phyloP scores from a whole-genome alignment of 805 yeast species.

The Torulaspora quercuum region DNA sequence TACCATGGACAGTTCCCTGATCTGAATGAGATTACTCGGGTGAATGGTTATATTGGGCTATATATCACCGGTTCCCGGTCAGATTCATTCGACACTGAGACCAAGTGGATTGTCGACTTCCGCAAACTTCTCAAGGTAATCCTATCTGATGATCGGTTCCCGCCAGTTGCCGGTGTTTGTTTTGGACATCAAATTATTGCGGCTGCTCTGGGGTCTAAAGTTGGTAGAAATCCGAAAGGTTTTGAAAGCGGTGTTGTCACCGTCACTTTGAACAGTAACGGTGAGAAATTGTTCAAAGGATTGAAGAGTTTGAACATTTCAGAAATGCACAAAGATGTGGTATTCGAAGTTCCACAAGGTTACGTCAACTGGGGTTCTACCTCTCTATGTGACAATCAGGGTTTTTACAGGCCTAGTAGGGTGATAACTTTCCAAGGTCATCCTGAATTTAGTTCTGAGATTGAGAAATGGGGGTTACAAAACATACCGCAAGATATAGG shows the following conservation, averaged over 20 bases:
- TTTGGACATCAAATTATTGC: slow-evolving; percentile 84
- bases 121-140: slow-evolving; percentile 36
- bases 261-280: slow-evolving; percentile 44
- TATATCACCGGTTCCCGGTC: slow-evolving; percentile 48
- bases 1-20: slow-evolving; percentile 28
- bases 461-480: slow-evolving; percentile 20
- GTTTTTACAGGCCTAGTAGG: slow-evolving; percentile 51
- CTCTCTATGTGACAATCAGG: slow-evolving; percentile 59
- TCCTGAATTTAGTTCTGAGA: slow-evolving; percentile 64
- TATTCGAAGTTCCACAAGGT: slow-evolving; percentile 42
- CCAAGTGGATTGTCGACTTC: slow-evolving; percentile 42
- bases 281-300: slow-evolving; percentile 21
- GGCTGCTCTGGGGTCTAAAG: slow-evolving; percentile 59
- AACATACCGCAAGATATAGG: slow-evolving; percentile 5
- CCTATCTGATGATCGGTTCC: slow-evolving; percentile 18
- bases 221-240: slow-evolving; percentile 56
- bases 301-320: slow-evolving; percentile 39
- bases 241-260: slow-evolving; percentile 69
- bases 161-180: slow-evolving; percentile 70
- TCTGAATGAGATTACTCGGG: slow-evolving; percentile 14
- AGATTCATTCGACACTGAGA: slow-evolving; percentile 42
- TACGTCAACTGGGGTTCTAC: slow-evolving; percentile 51
- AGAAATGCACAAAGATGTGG: slow-evolving; percentile 60
- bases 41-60: slow-evolving; percentile 35
- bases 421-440: slow-evolving; percentile 82